Conservation (phyloP, 2,329 filamentous ascomycete genomes). For the Verticillium isaacii region DNA sequence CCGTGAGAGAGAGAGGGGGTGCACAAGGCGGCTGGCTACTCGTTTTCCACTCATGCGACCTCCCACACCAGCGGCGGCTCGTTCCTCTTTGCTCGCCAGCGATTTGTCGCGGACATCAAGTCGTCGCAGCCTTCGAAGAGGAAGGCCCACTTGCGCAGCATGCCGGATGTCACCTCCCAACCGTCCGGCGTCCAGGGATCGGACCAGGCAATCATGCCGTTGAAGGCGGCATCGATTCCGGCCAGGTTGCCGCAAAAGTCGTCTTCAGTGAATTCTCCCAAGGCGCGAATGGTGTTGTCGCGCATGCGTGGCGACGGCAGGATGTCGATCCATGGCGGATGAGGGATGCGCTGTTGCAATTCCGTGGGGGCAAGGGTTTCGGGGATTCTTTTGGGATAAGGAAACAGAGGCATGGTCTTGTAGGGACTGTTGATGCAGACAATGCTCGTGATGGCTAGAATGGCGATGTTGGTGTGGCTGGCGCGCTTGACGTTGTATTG, state of each 20-base stretch:
- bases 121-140: conserved; percentile 30
- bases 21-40: neutral
- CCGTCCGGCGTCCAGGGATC: conserved; percentile 30
- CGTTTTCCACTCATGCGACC: neutral
- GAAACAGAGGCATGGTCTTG: conserved; percentile 15
- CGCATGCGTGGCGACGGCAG: neutral
- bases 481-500: conserved; percentile 32
- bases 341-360: conserved; percentile 9
- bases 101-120: conserved; percentile 32
- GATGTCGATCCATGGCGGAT: neutral
- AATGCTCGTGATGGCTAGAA: conserved; percentile 19
- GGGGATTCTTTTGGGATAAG: conserved; percentile 10
- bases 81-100: conserved; percentile 26
- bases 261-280: neutral
- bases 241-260: neutral
- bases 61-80: conserved; percentile 17
- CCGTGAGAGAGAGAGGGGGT: conserved; percentile 15
- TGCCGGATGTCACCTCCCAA: conserved; percentile 37
- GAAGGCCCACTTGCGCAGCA: conserved; percentile 30
- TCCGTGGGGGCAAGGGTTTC: conserved; percentile 17
- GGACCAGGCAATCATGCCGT: conserved; percentile 25
- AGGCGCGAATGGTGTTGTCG: neutral
- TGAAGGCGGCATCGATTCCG: neutral
- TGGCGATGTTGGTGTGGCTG: conserved; percentile 23
- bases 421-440: conserved; percentile 10